Evolutionary conservation across 306 rosid genomes (phyloP), one percentile per base, ranked within the genome.

Genomic region (Leucaena leucocephala): DNA sequence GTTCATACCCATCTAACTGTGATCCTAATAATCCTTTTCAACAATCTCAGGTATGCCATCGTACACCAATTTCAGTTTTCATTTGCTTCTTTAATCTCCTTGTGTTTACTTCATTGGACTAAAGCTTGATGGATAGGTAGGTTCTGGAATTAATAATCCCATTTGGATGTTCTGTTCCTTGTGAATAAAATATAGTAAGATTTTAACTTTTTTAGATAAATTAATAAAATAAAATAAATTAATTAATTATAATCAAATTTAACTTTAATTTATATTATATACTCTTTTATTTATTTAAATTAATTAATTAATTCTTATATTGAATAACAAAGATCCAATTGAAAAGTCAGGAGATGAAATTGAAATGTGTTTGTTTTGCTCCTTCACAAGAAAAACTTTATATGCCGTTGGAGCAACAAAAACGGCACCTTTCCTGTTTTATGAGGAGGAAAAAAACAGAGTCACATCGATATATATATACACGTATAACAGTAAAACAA

Each of bases 1-100:
- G 97, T 0, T 57, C 89, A 7, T 90, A 87, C 77, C 94, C 97
- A 2, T 92, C 97, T 11, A 90, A 92, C 39, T 94, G 97, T 72
- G 93, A 90, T 78, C 78, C 94, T 0, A 83, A 6, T 68, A 88
- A 69, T 58, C 80, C 86, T 67, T 94, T 94, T 69, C 36, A 92
- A 12, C 84, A 72, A 81, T 81, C 87, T 35, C 27, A 88, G 94
- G 97, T 80, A 69, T 55, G 50, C 16, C 15, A 69, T 58, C 19
- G 35, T 43, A 27, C 44, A 27, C 45, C 67, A 49, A 49, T 64
- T 71, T 11, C 14, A 63, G 9, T 12, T 13, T 19, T 55, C 4
- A 17, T 36, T 54, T 54, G 49, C 33, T 38, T 40, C 45, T n/a
- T 9, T 34, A 34, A 54, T 54, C 27, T 7, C 44, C 44, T 40